A percentile compares a stretch with the other conserved stretches of the same genome.
Conservation (phyloP, 2,329 filamentous ascomycete species). For the Metarhizium robertsii region DNA sequence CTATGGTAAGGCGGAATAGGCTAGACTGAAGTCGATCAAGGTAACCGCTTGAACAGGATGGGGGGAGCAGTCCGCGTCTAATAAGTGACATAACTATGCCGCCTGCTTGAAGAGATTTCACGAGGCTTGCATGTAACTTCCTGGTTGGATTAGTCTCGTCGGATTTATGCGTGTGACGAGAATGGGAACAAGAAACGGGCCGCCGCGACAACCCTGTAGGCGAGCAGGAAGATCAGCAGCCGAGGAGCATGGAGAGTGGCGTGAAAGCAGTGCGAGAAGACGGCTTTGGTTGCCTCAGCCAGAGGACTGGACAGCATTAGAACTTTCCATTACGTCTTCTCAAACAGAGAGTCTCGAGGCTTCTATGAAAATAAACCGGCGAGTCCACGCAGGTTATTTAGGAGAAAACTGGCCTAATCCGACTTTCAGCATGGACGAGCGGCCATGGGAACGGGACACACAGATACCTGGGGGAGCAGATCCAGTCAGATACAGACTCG, state of each 20-base stretch:
- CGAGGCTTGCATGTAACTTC: constrained; percentile 1
- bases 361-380: not conserved
- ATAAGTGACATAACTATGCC: constrained; percentile 7
- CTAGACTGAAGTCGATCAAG: constrained; percentile 1
- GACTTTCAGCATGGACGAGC: not conserved
- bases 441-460: not conserved
- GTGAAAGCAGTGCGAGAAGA: not conserved
- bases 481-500: not conserved
- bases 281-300: not conserved
- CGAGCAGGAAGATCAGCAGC: not conserved
- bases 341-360: not conserved
- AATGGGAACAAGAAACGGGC: not conserved
- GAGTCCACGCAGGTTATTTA: constrained; percentile 3
- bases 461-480: not conserved
- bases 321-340: no score
- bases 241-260: not conserved
- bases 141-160: not conserved
- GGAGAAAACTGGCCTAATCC: not conserved
- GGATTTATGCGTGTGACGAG: constrained; percentile 2
- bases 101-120: constrained; percentile 3
- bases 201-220: not conserved
- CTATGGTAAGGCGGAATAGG: not conserved
- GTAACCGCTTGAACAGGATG: not conserved
- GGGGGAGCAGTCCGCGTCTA: constrained; percentile 6
- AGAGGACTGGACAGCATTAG: not conserved